These are phyloP conservation scores for Telfairia occidentalis DNA, from an alignment of 331 rosid species.

Conservation along the genomic window DNA sequence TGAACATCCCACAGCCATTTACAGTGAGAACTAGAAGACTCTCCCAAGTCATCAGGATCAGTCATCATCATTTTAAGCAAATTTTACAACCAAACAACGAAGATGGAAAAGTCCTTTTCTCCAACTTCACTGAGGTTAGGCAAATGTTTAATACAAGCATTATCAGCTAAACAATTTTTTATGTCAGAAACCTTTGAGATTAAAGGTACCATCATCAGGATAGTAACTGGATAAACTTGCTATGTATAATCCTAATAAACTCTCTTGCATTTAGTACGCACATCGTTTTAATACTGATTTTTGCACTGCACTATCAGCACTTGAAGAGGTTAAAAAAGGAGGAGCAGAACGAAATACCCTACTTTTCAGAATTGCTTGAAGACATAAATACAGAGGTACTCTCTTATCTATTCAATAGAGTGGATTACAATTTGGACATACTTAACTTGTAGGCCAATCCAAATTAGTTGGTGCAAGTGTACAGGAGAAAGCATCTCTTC, in stretches of 20 bases:
- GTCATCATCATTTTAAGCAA: conserved; percentile 68
- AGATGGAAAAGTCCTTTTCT: conserved; percentile 48
- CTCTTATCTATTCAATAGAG: conserved; percentile 1
- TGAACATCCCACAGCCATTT: conserved; percentile 73
- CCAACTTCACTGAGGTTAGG: conserved; percentile 58
- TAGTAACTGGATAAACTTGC: neutral
- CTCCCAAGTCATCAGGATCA: conserved; percentile 59
- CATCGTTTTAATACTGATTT: conserved; percentile 19
- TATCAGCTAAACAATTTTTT: neutral
- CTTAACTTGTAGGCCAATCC: neutral
- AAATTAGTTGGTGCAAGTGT: neutral
- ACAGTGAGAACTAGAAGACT: conserved; percentile 72
- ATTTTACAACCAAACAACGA: conserved; percentile 48
- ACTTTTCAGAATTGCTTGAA: conserved; percentile 40
- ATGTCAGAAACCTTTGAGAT: neutral
- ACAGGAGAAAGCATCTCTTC: neutral
- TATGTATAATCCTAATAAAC: neutral
- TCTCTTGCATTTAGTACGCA: neutral
- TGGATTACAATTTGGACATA: neutral
- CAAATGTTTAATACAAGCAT: conserved; percentile 1
- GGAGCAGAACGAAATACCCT: conserved; percentile 48
- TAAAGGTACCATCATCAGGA: neutral
- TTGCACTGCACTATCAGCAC: conserved; percentile 32
- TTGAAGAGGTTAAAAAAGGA: conserved; percentile 39
- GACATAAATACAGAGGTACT: conserved; percentile 43